Conservation (phyloP, 108 stramenopile species). For the Pseudonitzschia multiseries region DNA sequence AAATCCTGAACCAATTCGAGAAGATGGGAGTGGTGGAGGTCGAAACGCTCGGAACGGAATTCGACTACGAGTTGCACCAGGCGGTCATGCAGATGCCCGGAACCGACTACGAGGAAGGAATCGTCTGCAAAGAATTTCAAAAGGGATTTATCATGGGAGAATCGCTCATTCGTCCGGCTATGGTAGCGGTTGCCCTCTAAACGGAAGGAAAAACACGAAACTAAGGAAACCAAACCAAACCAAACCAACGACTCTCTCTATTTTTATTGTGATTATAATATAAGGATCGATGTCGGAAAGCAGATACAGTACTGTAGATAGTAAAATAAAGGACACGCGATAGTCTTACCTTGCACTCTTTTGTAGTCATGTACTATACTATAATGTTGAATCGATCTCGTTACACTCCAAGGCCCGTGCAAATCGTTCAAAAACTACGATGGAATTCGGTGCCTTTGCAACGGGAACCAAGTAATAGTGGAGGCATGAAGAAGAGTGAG, state of each 20-base stretch:
- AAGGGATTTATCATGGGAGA: slow-evolving; percentile 70
- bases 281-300: too few species aligned
- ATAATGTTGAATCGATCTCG: too few species aligned
- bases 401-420: too few species aligned
- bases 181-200: slow-evolving; percentile 82
- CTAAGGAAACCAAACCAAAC: not conserved
- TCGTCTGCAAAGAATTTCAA: slow-evolving; percentile 86
- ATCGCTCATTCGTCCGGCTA: slow-evolving; percentile 79
- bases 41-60: slow-evolving; percentile 80
- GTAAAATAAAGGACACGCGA: too few species aligned
- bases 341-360: too few species aligned
- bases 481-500: too few species aligned
- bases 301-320: too few species aligned
- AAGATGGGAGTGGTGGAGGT: slow-evolving; percentile 80
- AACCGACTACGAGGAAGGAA: slow-evolving; percentile 82
- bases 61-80: slow-evolving; percentile 87
- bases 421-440: too few species aligned
- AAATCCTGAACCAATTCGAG: slow-evolving; percentile 57
- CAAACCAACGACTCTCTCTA: not conserved
- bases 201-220: not conserved
- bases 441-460: too few species aligned
- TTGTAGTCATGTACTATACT: too few species aligned
- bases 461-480: too few species aligned
- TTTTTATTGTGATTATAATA: too few species aligned
- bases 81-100: slow-evolving; percentile 82